A percentile compares a stretch with the other conserved stretches of the same genome.
phyloP scores from a whole-genome alignment of 495 filamentous ascomycete species.

The Podospora australis region DNA sequence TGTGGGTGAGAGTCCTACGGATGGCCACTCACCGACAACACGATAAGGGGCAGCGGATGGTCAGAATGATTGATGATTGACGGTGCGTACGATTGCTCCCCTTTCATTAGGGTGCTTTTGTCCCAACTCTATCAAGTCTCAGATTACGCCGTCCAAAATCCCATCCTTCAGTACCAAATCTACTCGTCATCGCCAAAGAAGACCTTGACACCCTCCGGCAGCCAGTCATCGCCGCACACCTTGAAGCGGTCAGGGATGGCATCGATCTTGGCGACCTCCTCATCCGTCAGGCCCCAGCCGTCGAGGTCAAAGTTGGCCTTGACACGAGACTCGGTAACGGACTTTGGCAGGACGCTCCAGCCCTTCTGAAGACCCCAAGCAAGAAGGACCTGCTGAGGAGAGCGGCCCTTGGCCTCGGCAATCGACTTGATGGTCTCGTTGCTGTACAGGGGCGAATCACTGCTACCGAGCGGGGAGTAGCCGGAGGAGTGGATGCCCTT shows the following conservation, averaged over 20 bases:
- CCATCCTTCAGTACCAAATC: too few species aligned
- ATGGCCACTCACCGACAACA: too few species aligned
- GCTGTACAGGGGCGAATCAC: conserved; percentile 50
- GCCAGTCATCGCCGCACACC: conserved; percentile 63
- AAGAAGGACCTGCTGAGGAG: conserved; percentile 61
- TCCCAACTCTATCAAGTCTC: too few species aligned
- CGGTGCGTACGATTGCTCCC: too few species aligned
- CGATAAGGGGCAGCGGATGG: too few species aligned
- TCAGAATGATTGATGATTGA: too few species aligned
- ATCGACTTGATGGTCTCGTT: conserved; percentile 53
- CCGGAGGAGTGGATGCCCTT: conserved; percentile 65
- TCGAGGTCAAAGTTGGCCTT: conserved; percentile 56
- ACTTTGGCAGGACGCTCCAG: conserved; percentile 69
- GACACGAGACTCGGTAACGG: conserved; percentile 55
- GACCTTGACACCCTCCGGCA: conserved; percentile 72
- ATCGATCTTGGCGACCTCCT: conserved; percentile 58
- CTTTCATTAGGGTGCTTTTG: too few species aligned
- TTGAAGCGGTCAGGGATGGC: conserved; percentile 64
- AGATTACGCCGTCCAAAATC: too few species aligned
- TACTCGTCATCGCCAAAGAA: conserved; percentile 81
- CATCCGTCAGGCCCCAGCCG: conserved; percentile 58
- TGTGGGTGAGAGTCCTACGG: too few species aligned
- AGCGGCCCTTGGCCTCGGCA: conserved; percentile 59
- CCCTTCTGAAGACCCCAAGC: conserved; percentile 66
- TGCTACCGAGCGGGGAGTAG: conserved; percentile 61